Base-by-base conservation (phyloP, 2,329 filamentous ascomycete species). In the Nemania sp. region DNA sequence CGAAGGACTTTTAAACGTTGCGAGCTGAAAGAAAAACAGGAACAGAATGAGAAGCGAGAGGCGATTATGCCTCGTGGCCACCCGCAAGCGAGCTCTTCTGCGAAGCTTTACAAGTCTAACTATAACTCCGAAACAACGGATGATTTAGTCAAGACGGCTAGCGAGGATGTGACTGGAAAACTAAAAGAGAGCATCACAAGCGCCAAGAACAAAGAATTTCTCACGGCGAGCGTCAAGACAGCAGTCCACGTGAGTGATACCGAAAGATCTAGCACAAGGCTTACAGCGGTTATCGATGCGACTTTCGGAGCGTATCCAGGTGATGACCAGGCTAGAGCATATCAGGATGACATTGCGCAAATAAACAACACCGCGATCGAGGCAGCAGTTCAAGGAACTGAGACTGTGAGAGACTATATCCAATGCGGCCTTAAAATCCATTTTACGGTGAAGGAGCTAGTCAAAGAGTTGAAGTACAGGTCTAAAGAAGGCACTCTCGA, bases 171-270 rank as follows among this genome's bases (percentile, higher is more conserved):
- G 32, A 22, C 32, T 24, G n/a, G 3, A 35, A 66, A 26, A 32
- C 57, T 66, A 13, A 62, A 52, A 27, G 64, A 66, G n/a, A 18
- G 52, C 43, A 56, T 66, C n/a, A 29, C 20, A 45, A 57, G 43
- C 27, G 64, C 57, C 2, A n/a, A 27, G 15, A 22, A 52, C 15
- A 45, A 26, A 2, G 43, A 52, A 4, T 24, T 18, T n/a, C 8
- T 51, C 24, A 51, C 52, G 4, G 57, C 58, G 4, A 57, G 29
- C 18, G 64, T 62, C 29, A 66, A 57, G 53, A 61, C 58, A 35
- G 58, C 52, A 5, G 43, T 66, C 2, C 52, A 62, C 45, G 32
- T 55, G 53, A 43, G 5, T 13, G 52, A 53, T 27, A 41, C 35
- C 29, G 43, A 56, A n/a, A 52, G 11, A 6, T n/a, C 29, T 15